Conservation (phyloP, 2,329 filamentous ascomycete species). For the Diaporthe amygdali region DNA sequence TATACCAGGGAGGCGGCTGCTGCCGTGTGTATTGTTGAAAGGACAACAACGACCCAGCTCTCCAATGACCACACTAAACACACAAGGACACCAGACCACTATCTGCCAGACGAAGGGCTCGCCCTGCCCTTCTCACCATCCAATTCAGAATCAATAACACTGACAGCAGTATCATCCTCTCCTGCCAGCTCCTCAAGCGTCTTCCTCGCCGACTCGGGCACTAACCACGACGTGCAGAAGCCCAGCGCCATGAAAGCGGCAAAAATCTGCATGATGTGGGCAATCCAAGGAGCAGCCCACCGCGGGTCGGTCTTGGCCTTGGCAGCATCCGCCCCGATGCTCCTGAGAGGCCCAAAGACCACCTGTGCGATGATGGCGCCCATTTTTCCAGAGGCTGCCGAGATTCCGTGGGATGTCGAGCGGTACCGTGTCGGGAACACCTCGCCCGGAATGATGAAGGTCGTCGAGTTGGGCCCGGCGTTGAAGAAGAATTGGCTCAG, state of each 20-base stretch:
- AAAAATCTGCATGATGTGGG: constrained; percentile 78
- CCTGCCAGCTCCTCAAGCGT: constrained; percentile 68
- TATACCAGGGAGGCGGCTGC: no score
- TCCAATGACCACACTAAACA: no score
- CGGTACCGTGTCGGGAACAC: constrained; percentile 63
- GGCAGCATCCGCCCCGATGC: constrained; percentile 42
- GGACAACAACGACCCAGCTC: no score
- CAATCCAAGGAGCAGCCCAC: constrained; percentile 58
- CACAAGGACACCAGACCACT: no score
- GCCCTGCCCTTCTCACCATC: not conserved
- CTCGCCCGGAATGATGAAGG: constrained; percentile 62
- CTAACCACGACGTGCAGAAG: constrained; percentile 70
- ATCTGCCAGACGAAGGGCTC: no score
- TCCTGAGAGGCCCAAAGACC: constrained; percentile 60
- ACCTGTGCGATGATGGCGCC: constrained; percentile 63
- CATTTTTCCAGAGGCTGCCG: constrained; percentile 54
- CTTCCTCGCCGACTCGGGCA: constrained; percentile 78
- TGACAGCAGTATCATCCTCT: constrained; percentile 29
- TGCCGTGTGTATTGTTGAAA: no score
- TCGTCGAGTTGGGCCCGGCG: constrained; percentile 63
- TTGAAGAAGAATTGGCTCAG: constrained; percentile 65
- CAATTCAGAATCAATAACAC: not conserved
- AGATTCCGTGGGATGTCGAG: constrained; percentile 63
- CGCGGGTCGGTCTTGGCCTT: constrained; percentile 48
- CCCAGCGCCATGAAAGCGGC: constrained; percentile 80